Evolutionary conservation across 2,329 filamentous ascomycete genomes (phyloP), one percentile per base, ranked within the genome.

Genomic region (Thielaviopsis populi): DNA sequence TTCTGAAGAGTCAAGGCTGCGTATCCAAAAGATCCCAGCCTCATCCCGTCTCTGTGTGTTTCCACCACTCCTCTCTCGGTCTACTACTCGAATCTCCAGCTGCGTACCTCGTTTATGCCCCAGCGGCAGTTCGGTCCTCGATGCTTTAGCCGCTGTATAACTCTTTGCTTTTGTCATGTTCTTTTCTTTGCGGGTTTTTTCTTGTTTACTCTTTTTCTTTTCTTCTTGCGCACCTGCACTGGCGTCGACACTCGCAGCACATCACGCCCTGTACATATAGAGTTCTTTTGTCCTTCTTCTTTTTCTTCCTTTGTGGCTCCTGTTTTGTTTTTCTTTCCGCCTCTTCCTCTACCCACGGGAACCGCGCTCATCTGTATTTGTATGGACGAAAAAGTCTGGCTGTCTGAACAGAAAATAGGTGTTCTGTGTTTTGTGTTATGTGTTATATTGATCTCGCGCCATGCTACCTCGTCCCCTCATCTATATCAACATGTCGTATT

Each of bases 251-350:
- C 50, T 43, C 13, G n/a, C 27, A 48, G 22, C 41, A 24, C 41
- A 46, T 46, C 11, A 63, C 63, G 61, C 62, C 64, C 58, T 64
- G 60, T 56, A 63, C 41, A 61, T 65, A 60, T 65, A 62, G 60
- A 65, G 54, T 67, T 62, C 56, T 53, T 56, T 33, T 60, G 30
- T 59, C 56, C 46, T 63, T 63, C 56, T 40, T 62, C 59, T 24
- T 63, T 58, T 59, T 63, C 33, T 56, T 60, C 46, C 41, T 50
- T 53, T 53, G 46, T 59, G 42, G 27, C 59, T 54, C 10, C 43
- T 54, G 33, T 48, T 60, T 65, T 64, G 64, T 64, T 58, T 64
- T 42, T 13, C 43, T 56, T 56, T 41, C 62, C 8, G 10, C 33
- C 33, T 22, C 7, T 43, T 46, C 40, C 48, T 48, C 53, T 56